phyloP scores from a whole-genome alignment of 1,284 basidiomycete genomes.

The Irpex sp. region DNA sequence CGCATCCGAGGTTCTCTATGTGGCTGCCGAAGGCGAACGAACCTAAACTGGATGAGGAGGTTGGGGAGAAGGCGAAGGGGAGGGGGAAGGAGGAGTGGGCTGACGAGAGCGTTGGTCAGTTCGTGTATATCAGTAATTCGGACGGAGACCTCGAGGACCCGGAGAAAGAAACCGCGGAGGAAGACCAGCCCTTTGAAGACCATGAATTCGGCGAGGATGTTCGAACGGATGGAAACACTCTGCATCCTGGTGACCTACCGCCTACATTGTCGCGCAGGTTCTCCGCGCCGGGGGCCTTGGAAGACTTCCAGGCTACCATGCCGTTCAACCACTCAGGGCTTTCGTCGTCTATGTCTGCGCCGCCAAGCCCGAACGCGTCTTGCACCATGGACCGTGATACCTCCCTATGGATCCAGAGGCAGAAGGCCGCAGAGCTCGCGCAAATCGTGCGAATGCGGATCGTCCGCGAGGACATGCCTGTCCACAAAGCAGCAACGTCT shows the following conservation, averaged over 20 bases:
- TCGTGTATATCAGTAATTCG: constrained; percentile 12
- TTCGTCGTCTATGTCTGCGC: constrained; percentile 5
- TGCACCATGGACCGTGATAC: constrained; percentile 5
- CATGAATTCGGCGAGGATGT: neutral
- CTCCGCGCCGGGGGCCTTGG: neutral
- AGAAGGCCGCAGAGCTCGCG: constrained; percentile 15
- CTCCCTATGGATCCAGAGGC: constrained; percentile 11
- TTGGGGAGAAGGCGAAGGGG: neutral
- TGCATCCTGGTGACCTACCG: neutral
- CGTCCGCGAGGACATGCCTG: constrained; percentile 7
- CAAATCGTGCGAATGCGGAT: constrained; percentile 17
- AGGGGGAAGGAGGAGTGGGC: neutral
- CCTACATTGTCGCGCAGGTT: neutral
- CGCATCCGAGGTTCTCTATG: constrained; percentile 6
- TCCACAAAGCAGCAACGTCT: neutral
- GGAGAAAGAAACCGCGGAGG: neutral
- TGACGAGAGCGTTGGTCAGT: constrained; percentile 2
- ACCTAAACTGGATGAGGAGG: neutral
- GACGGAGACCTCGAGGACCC: constrained; percentile 1
- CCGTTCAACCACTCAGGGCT: neutral
- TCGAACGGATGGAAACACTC: neutral
- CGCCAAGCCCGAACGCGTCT: constrained; percentile 8
- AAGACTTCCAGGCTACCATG: neutral
- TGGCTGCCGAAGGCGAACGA: neutral
- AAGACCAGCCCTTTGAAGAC: neutral